Evolutionary conservation across 371 early-diverging fungal species (phyloP).

Genomic region (Syncephalis plumigaleata): DNA sequence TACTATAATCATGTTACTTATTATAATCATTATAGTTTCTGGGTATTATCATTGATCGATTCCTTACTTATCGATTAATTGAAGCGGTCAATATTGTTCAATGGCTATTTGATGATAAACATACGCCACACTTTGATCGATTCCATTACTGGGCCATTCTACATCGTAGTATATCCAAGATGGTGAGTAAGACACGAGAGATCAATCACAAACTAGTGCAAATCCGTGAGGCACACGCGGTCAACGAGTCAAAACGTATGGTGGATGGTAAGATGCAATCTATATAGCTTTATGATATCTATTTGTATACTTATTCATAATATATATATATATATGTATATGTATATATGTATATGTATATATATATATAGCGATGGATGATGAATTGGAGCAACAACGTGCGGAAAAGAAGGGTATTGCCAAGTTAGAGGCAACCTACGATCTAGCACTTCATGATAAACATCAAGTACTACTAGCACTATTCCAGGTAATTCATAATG

Average conservation of each 20-base stretch:
- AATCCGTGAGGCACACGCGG: constrained; percentile 21
- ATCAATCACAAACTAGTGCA: constrained; percentile 54
- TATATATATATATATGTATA: too few relatives aligned
- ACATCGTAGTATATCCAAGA: not conserved
- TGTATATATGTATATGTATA: too few relatives aligned
- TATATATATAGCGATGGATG: constrained; percentile 14
- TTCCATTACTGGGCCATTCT: not conserved
- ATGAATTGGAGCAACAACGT: constrained; percentile 9
- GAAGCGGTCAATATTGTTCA: constrained; percentile 62
- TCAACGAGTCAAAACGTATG: not conserved
- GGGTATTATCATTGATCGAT: constrained; percentile 76
- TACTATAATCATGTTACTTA: not conserved
- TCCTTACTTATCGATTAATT: constrained; percentile 81
- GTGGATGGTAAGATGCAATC: not conserved
- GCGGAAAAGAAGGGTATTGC: constrained; percentile 26
- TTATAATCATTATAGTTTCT: constrained; percentile 28
- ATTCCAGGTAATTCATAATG: constrained; percentile 27
- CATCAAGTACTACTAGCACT: constrained; percentile 59
- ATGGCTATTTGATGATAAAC: constrained; percentile 47
- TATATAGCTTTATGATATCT: too few relatives aligned
- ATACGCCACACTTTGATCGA: constrained; percentile 15
- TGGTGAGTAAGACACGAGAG: constrained; percentile 60
- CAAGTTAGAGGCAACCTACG: constrained; percentile 38
- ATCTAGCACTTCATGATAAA: constrained; percentile 54
- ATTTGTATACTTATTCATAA: too few relatives aligned